phyloP scores from a whole-genome alignment of 768 basidiomycete species.

The Tubosaeta sp. region DNA sequence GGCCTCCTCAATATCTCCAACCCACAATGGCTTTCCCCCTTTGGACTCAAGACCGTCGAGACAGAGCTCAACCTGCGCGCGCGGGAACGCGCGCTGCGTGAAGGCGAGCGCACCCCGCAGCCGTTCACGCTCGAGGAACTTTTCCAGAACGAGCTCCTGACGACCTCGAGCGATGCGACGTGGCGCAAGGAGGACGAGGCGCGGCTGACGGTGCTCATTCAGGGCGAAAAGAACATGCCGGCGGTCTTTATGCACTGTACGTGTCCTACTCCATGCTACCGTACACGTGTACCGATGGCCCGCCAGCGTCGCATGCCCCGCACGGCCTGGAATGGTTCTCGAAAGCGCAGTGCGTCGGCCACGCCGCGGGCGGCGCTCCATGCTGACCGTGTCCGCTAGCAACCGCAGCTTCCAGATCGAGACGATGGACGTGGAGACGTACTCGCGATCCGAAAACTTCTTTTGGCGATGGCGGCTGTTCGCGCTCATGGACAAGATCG shows the following conservation, averaged over 20 bases:
- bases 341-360: slow-evolving; percentile 25
- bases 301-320: slow-evolving; percentile 26
- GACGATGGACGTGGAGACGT: slow-evolving; percentile 44
- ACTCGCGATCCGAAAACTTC: slow-evolving; percentile 43
- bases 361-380: background rate
- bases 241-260: slow-evolving; percentile 41
- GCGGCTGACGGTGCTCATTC: slow-evolving; percentile 38
- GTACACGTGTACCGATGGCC: background rate
- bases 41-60: slow-evolving; percentile 40
- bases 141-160: slow-evolving; percentile 25
- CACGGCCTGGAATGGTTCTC: slow-evolving; percentile 31
- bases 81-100: slow-evolving; percentile 22
- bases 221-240: slow-evolving; percentile 37
- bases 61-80: slow-evolving; percentile 42
- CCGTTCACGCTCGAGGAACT: slow-evolving; percentile 34
- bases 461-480: slow-evolving; percentile 49
- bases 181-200: slow-evolving; percentile 13
- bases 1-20: slow-evolving; percentile 46
- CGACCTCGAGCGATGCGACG: slow-evolving; percentile 12
- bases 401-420: slow-evolving; percentile 42
- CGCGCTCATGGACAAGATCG: slow-evolving; percentile 44
- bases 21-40: slow-evolving; percentile 47
- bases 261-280: slow-evolving; percentile 2
- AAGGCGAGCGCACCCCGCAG: slow-evolving; percentile 16
- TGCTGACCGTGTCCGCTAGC: slow-evolving; percentile 24